These are phyloP conservation scores for Oryza rufipogon DNA, from an alignment of 176 grass and related monocot species.

Conservation along the genomic window DNA sequence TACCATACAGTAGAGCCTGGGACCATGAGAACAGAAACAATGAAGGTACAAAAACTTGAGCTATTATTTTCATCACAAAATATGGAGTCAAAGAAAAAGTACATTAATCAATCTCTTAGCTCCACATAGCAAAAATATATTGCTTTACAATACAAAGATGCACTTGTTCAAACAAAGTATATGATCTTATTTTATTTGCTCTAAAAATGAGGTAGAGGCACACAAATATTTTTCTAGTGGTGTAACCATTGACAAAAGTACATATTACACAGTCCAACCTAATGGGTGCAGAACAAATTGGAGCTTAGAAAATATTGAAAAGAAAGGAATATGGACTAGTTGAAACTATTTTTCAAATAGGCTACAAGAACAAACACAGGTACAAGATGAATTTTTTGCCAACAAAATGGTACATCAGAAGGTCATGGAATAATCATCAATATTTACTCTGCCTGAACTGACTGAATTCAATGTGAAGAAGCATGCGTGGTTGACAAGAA, in stretches of 20 bases:
- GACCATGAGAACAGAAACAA: background rate
- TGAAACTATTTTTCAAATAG: background rate
- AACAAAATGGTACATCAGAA: conserved; percentile 25
- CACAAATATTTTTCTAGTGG: background rate
- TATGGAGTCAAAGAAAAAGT: too few species aligned
- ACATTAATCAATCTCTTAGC: background rate
- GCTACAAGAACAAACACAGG: background rate
- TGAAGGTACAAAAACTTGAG: background rate
- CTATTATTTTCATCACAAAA: background rate
- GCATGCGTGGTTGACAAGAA: conserved; percentile 32
- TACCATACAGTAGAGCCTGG: background rate
- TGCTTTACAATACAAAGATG: background rate
- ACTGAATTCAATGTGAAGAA: background rate
- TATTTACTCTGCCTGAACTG: background rate
- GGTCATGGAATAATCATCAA: background rate
- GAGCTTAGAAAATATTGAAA: background rate
- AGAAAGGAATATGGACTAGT: background rate
- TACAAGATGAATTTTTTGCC: background rate
- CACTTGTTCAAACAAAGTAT: background rate
- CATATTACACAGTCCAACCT: background rate
- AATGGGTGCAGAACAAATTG: background rate
- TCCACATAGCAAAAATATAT: background rate
- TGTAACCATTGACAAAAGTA: background rate
- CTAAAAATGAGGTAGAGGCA: background rate
- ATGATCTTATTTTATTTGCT: background rate